Percentiles rank a stretch among this genome's conserved stretches.
Conservation (phyloP, 257 asterid species). For the Solanum piurae region DNA sequence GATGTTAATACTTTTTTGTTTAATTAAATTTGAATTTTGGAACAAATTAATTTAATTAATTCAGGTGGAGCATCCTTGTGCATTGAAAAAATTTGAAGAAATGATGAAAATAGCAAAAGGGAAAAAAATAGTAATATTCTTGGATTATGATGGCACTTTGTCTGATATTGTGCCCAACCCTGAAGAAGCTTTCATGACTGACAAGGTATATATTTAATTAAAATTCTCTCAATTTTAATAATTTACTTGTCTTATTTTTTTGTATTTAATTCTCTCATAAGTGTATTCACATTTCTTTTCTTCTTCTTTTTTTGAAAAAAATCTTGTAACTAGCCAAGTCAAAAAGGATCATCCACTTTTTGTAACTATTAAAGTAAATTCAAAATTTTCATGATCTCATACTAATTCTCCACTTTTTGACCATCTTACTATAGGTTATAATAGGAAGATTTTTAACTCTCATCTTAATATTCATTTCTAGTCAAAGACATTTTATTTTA, state of each 20-base stretch:
- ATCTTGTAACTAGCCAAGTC: background rate
- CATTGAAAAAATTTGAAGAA: background rate
- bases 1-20: background rate
- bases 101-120: background rate
- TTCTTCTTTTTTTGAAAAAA: too few species aligned
- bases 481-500: background rate
- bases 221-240: background rate
- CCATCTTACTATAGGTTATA: background rate
- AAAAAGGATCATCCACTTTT: background rate
- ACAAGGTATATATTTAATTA: background rate
- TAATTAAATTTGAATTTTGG: background rate
- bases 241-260: background rate
- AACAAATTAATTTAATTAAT: background rate
- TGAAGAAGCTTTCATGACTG: background rate
- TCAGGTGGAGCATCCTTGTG: background rate
- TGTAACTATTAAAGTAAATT: background rate
- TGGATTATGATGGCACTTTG: slow-evolving; percentile 2
- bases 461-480: too few species aligned
- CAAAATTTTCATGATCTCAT: background rate
- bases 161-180: background rate
- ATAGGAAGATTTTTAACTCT: background rate
- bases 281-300: background rate
- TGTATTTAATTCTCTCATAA: background rate
- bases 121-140: background rate
- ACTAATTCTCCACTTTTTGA: background rate